Conservation (phyloP, 2,329 filamentous ascomycete genomes). For the Stagonosporopsis rhizophila region DNA sequence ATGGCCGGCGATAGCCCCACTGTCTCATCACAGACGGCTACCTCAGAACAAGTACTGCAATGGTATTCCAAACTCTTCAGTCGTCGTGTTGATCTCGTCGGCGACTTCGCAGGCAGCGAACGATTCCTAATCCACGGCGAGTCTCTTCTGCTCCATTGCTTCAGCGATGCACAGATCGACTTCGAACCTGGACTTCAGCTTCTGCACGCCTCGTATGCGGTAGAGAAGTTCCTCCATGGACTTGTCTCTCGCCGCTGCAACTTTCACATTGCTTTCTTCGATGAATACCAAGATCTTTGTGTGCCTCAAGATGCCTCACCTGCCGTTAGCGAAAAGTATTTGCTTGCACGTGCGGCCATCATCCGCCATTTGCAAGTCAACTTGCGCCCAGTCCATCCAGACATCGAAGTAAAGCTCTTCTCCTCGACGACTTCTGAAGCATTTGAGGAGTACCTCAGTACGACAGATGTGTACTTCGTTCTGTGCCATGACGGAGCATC, state of each 20-base stretch:
- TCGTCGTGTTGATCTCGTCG: constrained; percentile 62
- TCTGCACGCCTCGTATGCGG: constrained; percentile 72
- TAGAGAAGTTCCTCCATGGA: constrained; percentile 70
- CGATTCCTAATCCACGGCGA: constrained; percentile 77
- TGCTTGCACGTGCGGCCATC: constrained; percentile 68
- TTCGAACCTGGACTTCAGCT: constrained; percentile 72
- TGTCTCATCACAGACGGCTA: constrained; percentile 22
- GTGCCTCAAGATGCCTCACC: constrained; percentile 55
- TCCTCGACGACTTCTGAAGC: constrained; percentile 55
- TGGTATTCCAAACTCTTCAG: constrained; percentile 48
- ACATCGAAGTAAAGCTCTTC: constrained; percentile 58
- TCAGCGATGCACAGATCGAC: constrained; percentile 69
- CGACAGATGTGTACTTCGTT: constrained; percentile 68
- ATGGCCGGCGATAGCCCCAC: constrained; percentile 32
- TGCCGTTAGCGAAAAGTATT: constrained; percentile 59
- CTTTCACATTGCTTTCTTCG: constrained; percentile 75
- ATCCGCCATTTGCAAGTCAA: constrained; percentile 67
- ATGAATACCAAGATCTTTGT: constrained; percentile 62
- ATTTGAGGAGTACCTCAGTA: constrained; percentile 64
- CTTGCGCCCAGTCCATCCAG: constrained; percentile 47
- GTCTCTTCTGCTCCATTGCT: constrained; percentile 70
- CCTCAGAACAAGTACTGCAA: constrained; percentile 35
- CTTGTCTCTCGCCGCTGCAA: constrained; percentile 70
- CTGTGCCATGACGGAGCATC: constrained; percentile 70
- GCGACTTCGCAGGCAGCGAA: constrained; percentile 77